Percentiles rank a stretch among this genome's conserved stretches.
Conservation (phyloP, 2,329 filamentous ascomycete species). For the Acrocalymma vagum region DNA sequence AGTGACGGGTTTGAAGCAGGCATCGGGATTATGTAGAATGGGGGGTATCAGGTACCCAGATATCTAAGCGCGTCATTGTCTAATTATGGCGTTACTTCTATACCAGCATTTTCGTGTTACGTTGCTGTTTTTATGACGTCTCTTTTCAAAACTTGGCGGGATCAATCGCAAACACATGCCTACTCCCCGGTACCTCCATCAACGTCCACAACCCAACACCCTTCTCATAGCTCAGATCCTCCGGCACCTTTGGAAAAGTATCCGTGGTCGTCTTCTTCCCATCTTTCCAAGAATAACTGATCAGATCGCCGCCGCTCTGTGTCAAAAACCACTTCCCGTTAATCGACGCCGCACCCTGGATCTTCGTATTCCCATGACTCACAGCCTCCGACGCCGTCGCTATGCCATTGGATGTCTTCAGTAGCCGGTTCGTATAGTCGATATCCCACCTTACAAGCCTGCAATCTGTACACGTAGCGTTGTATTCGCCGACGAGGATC, state of each 20-base stretch:
- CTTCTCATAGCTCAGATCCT: constrained; percentile 21
- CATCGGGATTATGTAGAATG: too few species aligned
- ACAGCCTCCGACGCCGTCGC: constrained; percentile 17
- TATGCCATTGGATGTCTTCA: constrained; percentile 12
- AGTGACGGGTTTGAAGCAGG: too few species aligned
- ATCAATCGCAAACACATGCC: constrained; percentile 16
- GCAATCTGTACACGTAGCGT: constrained; percentile 16
- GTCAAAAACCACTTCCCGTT: constrained; percentile 19
- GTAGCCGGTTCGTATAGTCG: constrained; percentile 18
- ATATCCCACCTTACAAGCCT: constrained; percentile 16
- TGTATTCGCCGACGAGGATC: constrained; percentile 18
- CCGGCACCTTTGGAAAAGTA: constrained; percentile 11
- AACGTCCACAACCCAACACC: constrained; percentile 19
- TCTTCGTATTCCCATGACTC: constrained; percentile 16
- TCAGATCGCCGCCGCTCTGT: constrained; percentile 14
- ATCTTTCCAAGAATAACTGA: constrained; percentile 14
- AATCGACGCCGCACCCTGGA: constrained; percentile 16
- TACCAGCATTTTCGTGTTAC: too few species aligned
- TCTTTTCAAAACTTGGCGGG: constrained; percentile 11
- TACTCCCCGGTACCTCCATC: constrained; percentile 13
- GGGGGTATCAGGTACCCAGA: too few species aligned
- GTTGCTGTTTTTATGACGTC: too few species aligned
- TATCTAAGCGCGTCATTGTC: too few species aligned
- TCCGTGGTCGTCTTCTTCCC: constrained; percentile 9
- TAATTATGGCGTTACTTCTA: too few species aligned